A percentile compares a stretch with the other conserved stretches of the same genome.
Conservation (phyloP, 164 flowering plant species). For the Echeveria elegans region DNA sequence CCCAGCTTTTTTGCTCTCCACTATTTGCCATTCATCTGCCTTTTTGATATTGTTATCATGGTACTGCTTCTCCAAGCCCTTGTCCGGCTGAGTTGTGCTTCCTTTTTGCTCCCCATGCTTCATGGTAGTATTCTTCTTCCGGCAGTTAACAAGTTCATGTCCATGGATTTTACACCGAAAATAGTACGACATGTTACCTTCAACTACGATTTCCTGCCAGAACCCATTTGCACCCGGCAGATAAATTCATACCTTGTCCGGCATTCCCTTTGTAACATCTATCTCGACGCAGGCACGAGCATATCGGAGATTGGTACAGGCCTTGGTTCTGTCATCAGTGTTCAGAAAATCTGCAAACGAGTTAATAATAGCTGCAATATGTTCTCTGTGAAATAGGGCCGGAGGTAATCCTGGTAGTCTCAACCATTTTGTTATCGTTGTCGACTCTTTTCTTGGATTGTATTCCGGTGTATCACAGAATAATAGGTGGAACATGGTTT, state of each 20-base stretch:
- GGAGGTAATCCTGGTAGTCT: not conserved
- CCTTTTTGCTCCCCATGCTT: too few species aligned
- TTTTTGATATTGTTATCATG: too few species aligned
- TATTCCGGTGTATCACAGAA: not conserved
- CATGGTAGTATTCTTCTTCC: not conserved
- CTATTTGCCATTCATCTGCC: too few species aligned
- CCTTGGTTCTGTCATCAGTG: not conserved
- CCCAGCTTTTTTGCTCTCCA: too few species aligned
- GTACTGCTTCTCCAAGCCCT: too few species aligned
- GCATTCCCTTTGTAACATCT: not conserved
- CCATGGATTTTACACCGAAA: not conserved
- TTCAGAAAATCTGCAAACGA: not conserved
- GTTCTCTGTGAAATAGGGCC: not conserved
- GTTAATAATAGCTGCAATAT: not conserved
- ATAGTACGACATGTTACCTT: not conserved
- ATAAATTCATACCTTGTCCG: not conserved
- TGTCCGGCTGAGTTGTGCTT: too few species aligned
- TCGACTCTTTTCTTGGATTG: not conserved
- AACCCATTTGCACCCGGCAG: not conserved
- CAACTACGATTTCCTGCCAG: not conserved
- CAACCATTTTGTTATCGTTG: not conserved
- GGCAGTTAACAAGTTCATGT: not conserved
- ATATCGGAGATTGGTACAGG: not conserved
- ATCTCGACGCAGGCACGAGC: not conserved
- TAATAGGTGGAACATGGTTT: not conserved